Base-by-base conservation (phyloP, 306 rosid species). In the Medicago arabica region DNA sequence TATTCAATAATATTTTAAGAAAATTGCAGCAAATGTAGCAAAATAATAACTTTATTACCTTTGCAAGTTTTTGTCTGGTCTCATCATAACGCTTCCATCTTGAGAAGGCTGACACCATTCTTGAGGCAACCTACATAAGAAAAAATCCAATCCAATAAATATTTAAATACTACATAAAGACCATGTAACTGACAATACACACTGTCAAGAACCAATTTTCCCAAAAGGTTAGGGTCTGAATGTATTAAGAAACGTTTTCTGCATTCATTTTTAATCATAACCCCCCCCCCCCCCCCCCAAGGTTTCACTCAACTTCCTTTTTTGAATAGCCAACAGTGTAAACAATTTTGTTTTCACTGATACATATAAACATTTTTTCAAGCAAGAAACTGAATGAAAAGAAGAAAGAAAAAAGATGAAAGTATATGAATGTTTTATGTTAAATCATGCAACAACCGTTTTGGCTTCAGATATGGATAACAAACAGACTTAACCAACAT, bases 91-190 rank as follows among this genome's bases (percentile, higher is more conserved):
- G 98, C 84, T 40, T 92, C 93, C 97, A 96, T 83, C 98, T 88
- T 60, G 99, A 92, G 86, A 96, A 96, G 82, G 96, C 96, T 5
- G 99, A 90, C 46, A 96, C 98, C 99, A 96, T 92, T 75, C 99
- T 87, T 12, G 99, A 96, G 31, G 99, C 98, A 68, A 92, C 98
- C 98, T 96, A 76, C 74, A 83, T 60, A 9, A 16, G 38, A 10
- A 59, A 71, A 61, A 72, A 50, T 5, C 40, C 65, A 43, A 41
- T n/a, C 44, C 43, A 43, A 41, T 7, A 71, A 44, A 60, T 38
- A 64, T 28, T 50, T 3, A 31, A 21, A 11, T 28, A 28, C 31
- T 28, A 28, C 31, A 23, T 14, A 38, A 53, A 39, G 53, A 38
- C 62, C 66, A 53, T 55, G 47, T 53, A 50, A 60, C 74, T 46